phyloP scores from a whole-genome alignment of 495 filamentous ascomycete genomes.

The Pyronema domesticum region DNA sequence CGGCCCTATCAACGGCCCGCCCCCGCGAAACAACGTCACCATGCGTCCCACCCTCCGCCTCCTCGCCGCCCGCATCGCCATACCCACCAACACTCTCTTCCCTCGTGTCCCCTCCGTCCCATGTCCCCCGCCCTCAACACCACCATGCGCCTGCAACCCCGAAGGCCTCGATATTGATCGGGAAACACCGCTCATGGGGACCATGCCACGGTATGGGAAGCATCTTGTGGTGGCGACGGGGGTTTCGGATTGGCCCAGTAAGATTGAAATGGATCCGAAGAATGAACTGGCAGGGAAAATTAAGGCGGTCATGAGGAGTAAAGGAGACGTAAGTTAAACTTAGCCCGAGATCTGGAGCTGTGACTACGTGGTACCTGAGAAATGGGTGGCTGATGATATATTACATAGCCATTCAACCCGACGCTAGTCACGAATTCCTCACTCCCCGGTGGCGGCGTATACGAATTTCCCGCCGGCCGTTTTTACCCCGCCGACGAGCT shows the following conservation, averaged over 20 bases:
- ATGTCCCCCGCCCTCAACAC: background rate
- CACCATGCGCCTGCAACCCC: conserved; percentile 27
- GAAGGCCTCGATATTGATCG: conserved; percentile 58
- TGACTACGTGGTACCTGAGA: too few species aligned
- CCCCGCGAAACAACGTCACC: background rate
- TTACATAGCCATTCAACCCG: conserved; percentile 7
- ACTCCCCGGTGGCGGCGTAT: conserved; percentile 24
- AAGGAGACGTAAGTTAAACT: conserved; percentile 47
- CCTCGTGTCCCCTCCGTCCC: conserved; percentile 9
- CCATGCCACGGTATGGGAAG: conserved; percentile 67
- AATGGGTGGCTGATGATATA: conserved; percentile 3
- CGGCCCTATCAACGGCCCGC: too few species aligned
- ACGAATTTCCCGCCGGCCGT: background rate
- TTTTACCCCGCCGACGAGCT: background rate
- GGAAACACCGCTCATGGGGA: conserved; percentile 52
- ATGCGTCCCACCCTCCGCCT: conserved; percentile 1
- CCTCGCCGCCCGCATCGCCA: conserved; percentile 7
- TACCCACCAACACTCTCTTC: background rate
- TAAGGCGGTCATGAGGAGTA: conserved; percentile 33
- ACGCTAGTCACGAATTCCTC: conserved; percentile 13
- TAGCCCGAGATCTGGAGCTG: too few species aligned
- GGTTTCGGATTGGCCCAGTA: conserved; percentile 60
- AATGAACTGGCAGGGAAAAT: conserved; percentile 50
- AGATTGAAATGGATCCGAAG: conserved; percentile 40
- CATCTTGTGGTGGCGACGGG: conserved; percentile 72